Evolutionary conservation across 2,329 filamentous ascomycete genomes (phyloP), one percentile per base, ranked within the genome.

Genomic region (Ilyonectria mors-panacis): DNA sequence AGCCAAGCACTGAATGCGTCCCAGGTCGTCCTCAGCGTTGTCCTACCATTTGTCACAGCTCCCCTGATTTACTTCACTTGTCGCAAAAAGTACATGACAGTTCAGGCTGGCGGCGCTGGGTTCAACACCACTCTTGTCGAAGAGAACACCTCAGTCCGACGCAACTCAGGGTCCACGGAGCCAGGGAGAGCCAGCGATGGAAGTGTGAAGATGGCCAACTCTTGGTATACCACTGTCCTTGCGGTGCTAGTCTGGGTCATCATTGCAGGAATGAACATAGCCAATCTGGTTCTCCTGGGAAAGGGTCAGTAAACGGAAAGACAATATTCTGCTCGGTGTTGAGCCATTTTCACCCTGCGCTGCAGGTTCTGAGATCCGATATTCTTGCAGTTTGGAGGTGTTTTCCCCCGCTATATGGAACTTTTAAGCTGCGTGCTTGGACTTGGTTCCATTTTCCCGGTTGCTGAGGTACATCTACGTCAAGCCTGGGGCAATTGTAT

Each of bases 61-160:
- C 94, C 94, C 2, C 82, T 97, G 35, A 92, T 97, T 63, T 97
- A 93, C 81, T 97, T 97, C 75, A 97, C 94, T 0, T 93, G 92
- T 73, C 86, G 91, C 48, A 88, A 90, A 71, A 89, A 89, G 76
- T 96, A 92, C 80, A 97, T 97, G 94, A 93, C 89, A 9, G 92
- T 93, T 6, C 78, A 81, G 63, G 81, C 85, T 2, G 85, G 85
- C 37, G 77, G 78, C 26, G 80, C 82, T 7, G 74, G 80, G 12
- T 79, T 79, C 59, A 73, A 77, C 47, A 62, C 73, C 48, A 76
- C 79, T 15, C 71, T 45, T 7, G 19, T 65, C 17, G 35, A 17
- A 8, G n/a, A 26, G 10, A 44, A 50, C 15, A 28, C 23, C 30
- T 47, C 30, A 17, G 21, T 19, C 39, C n/a, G 39, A 1, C 39